Base-by-base conservation (phyloP, 176 grass and related monocot genomes). In the Microstegium vimineum region DNA sequence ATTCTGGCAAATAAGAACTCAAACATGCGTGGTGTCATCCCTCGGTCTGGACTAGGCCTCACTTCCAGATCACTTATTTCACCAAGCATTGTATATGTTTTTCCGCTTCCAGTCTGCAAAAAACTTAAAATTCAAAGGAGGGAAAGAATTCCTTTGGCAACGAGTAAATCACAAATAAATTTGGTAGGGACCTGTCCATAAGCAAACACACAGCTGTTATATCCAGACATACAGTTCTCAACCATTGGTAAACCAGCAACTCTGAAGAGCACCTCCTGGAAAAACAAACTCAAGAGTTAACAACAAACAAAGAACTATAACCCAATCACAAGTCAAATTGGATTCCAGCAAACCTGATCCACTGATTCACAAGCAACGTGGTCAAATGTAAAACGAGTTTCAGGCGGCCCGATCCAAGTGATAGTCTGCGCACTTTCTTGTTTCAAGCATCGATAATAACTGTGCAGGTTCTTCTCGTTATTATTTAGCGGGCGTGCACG, bases 1-100 rank as follows among this genome's bases (percentile, higher is more conserved):
- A 95, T 98, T 90, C 96, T 95, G 13, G 96, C 93, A 82, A 98
- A 98, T 68, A 98, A 81, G 82, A 93, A 98, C 82, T 98, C 96
- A 54, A 98, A 98, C 70, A 98, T 95, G 10, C 90, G 89, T 74
- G 96, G 96, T 76, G 96, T 98, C 91, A 98, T 98, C 59, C 93
- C 96, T 40, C 93, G 79, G 72, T 95, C 91, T 80, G 43, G 85
- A 82, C 93, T 99, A 85, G 93, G 93, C 33, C 79, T 89, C 47
- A 87, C 73, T 86, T 98, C 92, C 25, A 98, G 64, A 71, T 99
- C 93, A 66, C 83, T 91, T 38, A 99, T 91, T 80, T 93, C 96
- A 1, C 96, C 96, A 37, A 95, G 93, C 96, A 99, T 99, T 25
- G 96, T 99, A 61, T 99, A 90, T 14, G 96, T 99, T 54, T 99